Evolutionary conservation across 2,329 filamentous ascomycete species (phyloP), one percentile per base, ranked within the genome.

Genomic region (Aschersonia sp.): DNA sequence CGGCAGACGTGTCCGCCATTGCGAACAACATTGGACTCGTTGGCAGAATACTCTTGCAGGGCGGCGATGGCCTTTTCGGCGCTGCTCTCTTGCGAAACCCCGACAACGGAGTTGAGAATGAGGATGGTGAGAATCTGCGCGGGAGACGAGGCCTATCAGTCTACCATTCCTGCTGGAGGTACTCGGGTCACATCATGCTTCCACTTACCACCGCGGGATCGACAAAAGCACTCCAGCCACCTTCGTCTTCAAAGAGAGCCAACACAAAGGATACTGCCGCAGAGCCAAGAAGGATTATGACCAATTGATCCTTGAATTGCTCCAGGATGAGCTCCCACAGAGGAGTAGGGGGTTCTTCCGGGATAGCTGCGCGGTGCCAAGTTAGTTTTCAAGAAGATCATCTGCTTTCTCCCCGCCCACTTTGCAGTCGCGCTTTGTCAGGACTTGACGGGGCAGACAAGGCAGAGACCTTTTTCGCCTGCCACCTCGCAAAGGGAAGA

Each of bases 241-340:
- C 87, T 52, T 85, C 85, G 43, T 92, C 85, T 63, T 98, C 92
- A 56, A 98, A 88, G 10, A 98, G 75, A 30, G 92, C 92, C 52
- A 98, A 73, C 30, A 89, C 80, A 62, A 98, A 97, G 2, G 92
- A 97, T 37, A 98, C 83, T 22, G 84, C 87, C 9, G 92, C 92
- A 39, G 90, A 97, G 47, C 81, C 92, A 45, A 98, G 78, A 29
- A 98, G 75, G 57, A 98, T 98, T 47, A 98, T 78, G 56, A 98
- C 92, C 44, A 98, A 79, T 67, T 98, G 92, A 63, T 98, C 92
- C 68, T 98, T 96, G 76, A 98, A 98, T 66, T 98, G 92, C 69
- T 98, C 92, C 50, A 98, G 76, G 48, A 98, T 87, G 53, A 98
- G 81, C 68, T 97, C 79, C 92, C 90, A 98, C 44, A 98, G 65